Conservation (phyloP, 148 eudicot genomes). For the Suaeda aralocaspica region DNA sequence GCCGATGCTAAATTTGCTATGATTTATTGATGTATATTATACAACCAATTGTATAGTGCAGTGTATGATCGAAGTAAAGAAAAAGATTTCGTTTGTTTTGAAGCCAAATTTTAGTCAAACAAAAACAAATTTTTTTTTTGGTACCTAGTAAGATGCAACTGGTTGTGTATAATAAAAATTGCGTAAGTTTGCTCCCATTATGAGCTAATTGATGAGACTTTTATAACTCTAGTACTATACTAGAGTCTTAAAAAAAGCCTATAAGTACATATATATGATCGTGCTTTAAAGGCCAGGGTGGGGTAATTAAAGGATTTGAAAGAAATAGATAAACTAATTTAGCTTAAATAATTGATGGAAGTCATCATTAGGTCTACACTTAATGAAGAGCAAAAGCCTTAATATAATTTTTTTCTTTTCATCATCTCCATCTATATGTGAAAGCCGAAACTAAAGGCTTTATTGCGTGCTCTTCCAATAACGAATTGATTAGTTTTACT, state of each 20-base stretch:
- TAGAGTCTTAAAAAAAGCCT: background rate
- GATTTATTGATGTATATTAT: no score
- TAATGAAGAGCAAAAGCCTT: conserved; percentile 8
- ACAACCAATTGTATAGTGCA: no score
- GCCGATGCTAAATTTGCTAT: no score
- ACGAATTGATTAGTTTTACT: no score
- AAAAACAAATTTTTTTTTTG: no score
- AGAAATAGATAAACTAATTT: background rate
- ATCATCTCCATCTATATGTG: background rate
- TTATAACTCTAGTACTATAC: background rate
- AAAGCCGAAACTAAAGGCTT: conserved; percentile 26
- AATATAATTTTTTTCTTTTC: background rate
- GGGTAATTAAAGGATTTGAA: background rate
- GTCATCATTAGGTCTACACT: conserved; percentile 10
- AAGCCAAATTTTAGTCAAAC: no score
- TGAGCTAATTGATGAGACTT: background rate
- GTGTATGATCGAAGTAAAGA: no score
- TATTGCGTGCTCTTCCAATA: background rate
- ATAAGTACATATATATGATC: background rate
- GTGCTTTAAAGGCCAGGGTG: background rate
- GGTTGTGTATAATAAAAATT: no score
- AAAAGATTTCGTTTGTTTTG: no score
- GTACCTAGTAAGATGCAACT: no score
- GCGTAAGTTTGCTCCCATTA: background rate
- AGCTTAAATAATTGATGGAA: background rate